phyloP scores from a whole-genome alignment of 805 yeast genomes.

The Wickerhamomyces silvicola region DNA sequence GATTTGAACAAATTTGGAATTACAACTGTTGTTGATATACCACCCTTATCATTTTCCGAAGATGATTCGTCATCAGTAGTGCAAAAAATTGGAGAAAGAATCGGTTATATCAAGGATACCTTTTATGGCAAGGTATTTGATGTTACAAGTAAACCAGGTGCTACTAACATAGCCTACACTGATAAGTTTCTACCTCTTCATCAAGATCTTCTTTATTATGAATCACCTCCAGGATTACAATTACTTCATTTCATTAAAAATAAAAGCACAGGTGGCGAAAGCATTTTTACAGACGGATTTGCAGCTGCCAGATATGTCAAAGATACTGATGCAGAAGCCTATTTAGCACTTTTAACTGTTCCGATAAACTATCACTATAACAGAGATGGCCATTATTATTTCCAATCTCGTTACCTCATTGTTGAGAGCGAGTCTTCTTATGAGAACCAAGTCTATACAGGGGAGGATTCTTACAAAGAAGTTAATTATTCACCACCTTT shows the following conservation, averaged over 20 bases:
- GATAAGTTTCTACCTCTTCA: conserved; percentile 60
- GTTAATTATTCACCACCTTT: conserved; percentile 78
- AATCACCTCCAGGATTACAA: conserved; percentile 78
- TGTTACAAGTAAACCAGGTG: conserved; percentile 45
- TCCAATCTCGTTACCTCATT: conserved; percentile 54
- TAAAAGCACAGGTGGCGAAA: conserved; percentile 57
- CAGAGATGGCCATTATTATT: conserved; percentile 55
- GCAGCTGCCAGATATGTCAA: conserved; percentile 53
- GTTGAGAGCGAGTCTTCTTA: conserved; percentile 41
- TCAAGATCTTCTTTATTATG: conserved; percentile 72
- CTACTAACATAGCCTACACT: conserved; percentile 68
- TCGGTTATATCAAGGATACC: conserved; percentile 66
- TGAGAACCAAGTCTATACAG: conserved; percentile 10
- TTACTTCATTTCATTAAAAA: conserved; percentile 54
- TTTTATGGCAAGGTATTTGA: conserved; percentile 70
- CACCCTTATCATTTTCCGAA: conserved; percentile 29
- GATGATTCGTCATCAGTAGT: conserved; percentile 26
- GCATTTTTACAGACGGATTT: conserved; percentile 63
- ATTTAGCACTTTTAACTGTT: conserved; percentile 50
- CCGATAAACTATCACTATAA: conserved; percentile 68
- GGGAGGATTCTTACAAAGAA: conserved; percentile 36
- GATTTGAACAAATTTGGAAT: conserved; percentile 53
- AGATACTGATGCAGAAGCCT: conserved; percentile 54
- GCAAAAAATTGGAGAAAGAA: conserved; percentile 41
- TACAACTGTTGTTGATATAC: conserved; percentile 46